These are phyloP conservation scores for Stereocaulon alpinum DNA, from an alignment of 495 filamentous ascomycete genomes.

Conservation along the genomic window DNA sequence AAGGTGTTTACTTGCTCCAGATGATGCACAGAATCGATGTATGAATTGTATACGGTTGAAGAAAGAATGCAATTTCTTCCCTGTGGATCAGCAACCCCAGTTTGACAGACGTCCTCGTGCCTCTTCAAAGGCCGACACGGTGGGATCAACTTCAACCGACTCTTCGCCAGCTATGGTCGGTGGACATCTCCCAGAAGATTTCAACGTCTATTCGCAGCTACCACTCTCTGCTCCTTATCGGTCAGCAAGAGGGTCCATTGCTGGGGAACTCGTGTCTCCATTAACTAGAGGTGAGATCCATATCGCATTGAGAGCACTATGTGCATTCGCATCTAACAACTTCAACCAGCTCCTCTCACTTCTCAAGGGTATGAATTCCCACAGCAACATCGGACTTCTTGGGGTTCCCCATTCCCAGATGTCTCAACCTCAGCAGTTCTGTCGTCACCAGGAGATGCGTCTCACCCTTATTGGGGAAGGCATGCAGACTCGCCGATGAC, in stretches of 20 bases:
- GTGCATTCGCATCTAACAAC: background rate
- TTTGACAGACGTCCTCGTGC: conserved; percentile 42
- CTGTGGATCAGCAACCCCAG: conserved; percentile 76
- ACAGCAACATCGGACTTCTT: conserved; percentile 17
- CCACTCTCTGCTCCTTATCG: conserved; percentile 25
- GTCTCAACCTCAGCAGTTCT: conserved; percentile 19
- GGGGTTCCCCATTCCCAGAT: conserved; percentile 22
- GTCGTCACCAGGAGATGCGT: conserved; percentile 21
- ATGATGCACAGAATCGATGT: conserved; percentile 76
- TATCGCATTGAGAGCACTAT: background rate
- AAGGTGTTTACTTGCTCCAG: conserved; percentile 69
- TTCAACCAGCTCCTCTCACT: conserved; percentile 11
- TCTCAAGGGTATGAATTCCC: conserved; percentile 18
- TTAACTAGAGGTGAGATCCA: conserved; percentile 18
- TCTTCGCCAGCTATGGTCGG: conserved; percentile 33
- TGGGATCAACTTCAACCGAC: conserved; percentile 35
- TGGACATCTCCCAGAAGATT: conserved; percentile 27
- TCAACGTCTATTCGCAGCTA: conserved; percentile 35
- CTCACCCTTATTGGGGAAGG: conserved; percentile 21
- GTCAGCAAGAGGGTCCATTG: conserved; percentile 12
- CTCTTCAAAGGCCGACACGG: conserved; percentile 33
- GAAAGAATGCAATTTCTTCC: conserved; percentile 91
- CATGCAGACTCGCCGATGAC: conserved; percentile 22
- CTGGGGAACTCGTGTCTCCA: conserved; percentile 17
- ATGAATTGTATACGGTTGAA: conserved; percentile 93